Percentiles rank a stretch among this genome's conserved stretches.
These are phyloP conservation scores for Aureobasidium mangrovei DNA, from an alignment of 2,329 filamentous ascomycete genomes.

Conservation along the genomic window DNA sequence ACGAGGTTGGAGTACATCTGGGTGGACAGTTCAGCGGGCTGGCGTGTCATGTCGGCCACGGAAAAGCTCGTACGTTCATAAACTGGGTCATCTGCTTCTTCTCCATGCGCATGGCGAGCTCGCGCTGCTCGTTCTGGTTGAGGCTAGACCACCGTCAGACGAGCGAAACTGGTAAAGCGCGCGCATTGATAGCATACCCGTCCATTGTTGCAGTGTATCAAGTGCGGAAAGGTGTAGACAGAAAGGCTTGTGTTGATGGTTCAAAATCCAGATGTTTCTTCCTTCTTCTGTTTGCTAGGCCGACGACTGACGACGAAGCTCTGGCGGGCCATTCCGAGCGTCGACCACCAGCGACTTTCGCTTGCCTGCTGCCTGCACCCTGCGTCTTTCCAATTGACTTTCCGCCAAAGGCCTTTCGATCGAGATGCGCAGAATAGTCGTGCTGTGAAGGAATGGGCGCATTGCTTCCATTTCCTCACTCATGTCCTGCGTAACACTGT, in stretches of 20 bases:
- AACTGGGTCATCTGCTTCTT: slow-evolving; percentile 99
- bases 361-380: neutral
- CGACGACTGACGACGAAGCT: slow-evolving; percentile 8
- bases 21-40: slow-evolving; percentile 2
- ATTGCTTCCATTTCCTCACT: too few relatives aligned
- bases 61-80: slow-evolving; percentile 65
- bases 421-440: too few relatives aligned
- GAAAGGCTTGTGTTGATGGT: neutral
- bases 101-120: slow-evolving; percentile 91
- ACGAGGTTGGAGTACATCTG: slow-evolving; percentile 67
- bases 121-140: slow-evolving; percentile 72
- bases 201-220: slow-evolving; percentile 25
- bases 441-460: too few relatives aligned
- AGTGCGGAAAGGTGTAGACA: neutral
- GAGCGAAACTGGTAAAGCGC: neutral
- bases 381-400: neutral
- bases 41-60: neutral
- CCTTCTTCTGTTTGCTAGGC: neutral
- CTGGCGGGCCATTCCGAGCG: slow-evolving; percentile 8
- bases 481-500: too few relatives aligned
- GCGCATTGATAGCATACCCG: slow-evolving; percentile 21
- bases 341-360: neutral
- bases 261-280: neutral
- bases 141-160: slow-evolving; percentile 44
- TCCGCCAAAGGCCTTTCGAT: too few relatives aligned